Evolutionary conservation across 805 yeast species (phyloP).

Genomic region (Priceomyces castillae): DNA sequence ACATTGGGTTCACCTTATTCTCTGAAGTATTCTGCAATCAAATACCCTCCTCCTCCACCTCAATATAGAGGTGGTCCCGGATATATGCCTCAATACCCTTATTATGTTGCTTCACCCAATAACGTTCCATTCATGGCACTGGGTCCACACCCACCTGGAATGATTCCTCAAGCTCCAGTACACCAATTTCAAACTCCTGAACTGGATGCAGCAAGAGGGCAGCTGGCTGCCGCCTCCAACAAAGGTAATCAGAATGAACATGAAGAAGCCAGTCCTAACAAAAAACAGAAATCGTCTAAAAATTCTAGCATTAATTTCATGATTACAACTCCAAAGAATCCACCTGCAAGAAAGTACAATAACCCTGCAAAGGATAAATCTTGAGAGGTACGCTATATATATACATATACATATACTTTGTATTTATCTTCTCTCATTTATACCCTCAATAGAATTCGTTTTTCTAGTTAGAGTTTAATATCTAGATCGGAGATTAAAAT

Average conservation of each 20-base stretch:
- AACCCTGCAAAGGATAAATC: slow-evolving; percentile 10
- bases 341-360: slow-evolving; percentile 45
- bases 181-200: slow-evolving; percentile 9
- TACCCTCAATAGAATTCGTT: neutral
- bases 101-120: slow-evolving; percentile 17
- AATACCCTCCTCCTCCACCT: slow-evolving; percentile 14
- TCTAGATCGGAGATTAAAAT: no score
- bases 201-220: slow-evolving; percentile 5
- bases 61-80: slow-evolving; percentile 10
- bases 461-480: neutral
- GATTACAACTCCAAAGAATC: slow-evolving; percentile 47
- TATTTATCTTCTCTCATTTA: slow-evolving; percentile 1
- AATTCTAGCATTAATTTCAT: slow-evolving; percentile 38
- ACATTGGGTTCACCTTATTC: slow-evolving; percentile 33
- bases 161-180: slow-evolving; percentile 3
- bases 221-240: neutral
- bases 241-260: slow-evolving; percentile 6
- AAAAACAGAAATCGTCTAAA: slow-evolving; percentile 25
- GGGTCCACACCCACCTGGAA: slow-evolving; percentile 10
- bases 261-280: slow-evolving; percentile 18
- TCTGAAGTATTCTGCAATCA: slow-evolving; percentile 25
- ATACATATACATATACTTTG: neutral
- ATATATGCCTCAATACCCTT: slow-evolving; percentile 19
- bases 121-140: slow-evolving; percentile 11
- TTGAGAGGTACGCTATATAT: neutral